A percentile compares a stretch with the other conserved stretches of the same genome.
Evolutionary conservation across 805 yeast genomes (phyloP).

Genomic region (Ogataea siamensis): DNA sequence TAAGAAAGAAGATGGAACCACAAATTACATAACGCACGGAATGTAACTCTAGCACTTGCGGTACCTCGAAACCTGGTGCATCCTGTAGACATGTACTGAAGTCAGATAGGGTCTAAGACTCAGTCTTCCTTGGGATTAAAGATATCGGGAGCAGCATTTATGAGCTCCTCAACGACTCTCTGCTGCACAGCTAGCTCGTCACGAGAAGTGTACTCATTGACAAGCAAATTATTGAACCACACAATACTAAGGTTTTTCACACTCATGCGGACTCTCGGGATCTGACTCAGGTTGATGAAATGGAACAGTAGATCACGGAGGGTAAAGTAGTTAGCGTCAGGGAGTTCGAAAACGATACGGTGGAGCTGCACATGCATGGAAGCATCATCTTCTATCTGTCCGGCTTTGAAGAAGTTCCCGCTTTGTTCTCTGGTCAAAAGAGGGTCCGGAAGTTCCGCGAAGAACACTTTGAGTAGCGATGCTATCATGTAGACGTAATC

Average conservation of each 20-base stretch:
- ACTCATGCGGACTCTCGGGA: constrained; percentile 77
- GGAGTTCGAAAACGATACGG: constrained; percentile 81
- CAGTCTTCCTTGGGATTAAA: constrained; percentile 36
- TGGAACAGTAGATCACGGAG: constrained; percentile 83
- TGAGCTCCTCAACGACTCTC: constrained; percentile 82
- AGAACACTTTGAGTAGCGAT: constrained; percentile 78
- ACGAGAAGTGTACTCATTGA: constrained; percentile 59
- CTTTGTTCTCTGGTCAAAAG: constrained; percentile 65
- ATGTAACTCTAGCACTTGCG: too few relatives aligned
- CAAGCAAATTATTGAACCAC: constrained; percentile 91
- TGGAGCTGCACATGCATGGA: constrained; percentile 73
- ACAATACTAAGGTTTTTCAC: constrained; percentile 78
- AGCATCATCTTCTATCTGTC: constrained; percentile 59
- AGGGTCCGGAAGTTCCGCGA: constrained; percentile 84
- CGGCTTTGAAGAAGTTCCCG: constrained; percentile 64
- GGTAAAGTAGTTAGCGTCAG: constrained; percentile 94
- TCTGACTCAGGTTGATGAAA: constrained; percentile 37
- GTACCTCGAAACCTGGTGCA: too few relatives aligned
- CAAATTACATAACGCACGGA: too few relatives aligned
- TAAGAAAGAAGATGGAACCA: too few relatives aligned
- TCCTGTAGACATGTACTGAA: too few relatives aligned
- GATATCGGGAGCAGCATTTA: constrained; percentile 80
- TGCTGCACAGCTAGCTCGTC: constrained; percentile 39
- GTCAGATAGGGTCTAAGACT: too few relatives aligned
- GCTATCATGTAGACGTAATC: constrained; percentile 88